Conservation (phyloP, 371 early-diverging fungal genomes). For the Actinomortierella wolfii region DNA sequence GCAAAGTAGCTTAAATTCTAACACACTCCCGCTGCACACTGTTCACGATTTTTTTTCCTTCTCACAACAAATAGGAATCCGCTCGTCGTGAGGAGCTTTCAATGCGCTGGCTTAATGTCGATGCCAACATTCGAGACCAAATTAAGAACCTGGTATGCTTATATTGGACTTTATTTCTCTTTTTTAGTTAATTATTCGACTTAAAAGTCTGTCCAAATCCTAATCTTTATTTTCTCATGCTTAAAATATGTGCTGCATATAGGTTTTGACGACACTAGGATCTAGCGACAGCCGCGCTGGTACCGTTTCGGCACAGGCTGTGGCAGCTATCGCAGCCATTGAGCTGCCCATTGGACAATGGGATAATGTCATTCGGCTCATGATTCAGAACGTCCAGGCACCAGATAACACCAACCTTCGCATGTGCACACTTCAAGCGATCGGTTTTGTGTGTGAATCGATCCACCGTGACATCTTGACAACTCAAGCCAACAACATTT, state of each 20-base stretch:
- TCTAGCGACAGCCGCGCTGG: slow-evolving; percentile 69
- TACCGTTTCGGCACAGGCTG: slow-evolving; percentile 78
- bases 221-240: not conserved
- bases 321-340: slow-evolving; percentile 90
- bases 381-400: slow-evolving; percentile 74
- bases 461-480: slow-evolving; percentile 78
- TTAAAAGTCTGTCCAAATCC: not conserved
- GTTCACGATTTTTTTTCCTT: slow-evolving; percentile 10
- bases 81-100: slow-evolving; percentile 68
- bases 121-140: slow-evolving; percentile 52
- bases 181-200: not conserved
- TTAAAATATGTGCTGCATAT: not conserved
- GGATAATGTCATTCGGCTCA: slow-evolving; percentile 79
- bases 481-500: slow-evolving; percentile 81
- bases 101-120: slow-evolving; percentile 75
- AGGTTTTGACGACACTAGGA: slow-evolving; percentile 74
- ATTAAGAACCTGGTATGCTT: slow-evolving; percentile 49
- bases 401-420: slow-evolving; percentile 66
- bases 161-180: not conserved
- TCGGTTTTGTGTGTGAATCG: slow-evolving; percentile 92
- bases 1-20: not conserved
- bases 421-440: slow-evolving; percentile 80
- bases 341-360: slow-evolving; percentile 87
- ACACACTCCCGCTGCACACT: not conserved
- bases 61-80: slow-evolving; percentile 59